Percentiles rank a stretch among this genome's conserved stretches.
phyloP scores from a whole-genome alignment of 352 stramenopile species.

The Phytophthora citrophthora region DNA sequence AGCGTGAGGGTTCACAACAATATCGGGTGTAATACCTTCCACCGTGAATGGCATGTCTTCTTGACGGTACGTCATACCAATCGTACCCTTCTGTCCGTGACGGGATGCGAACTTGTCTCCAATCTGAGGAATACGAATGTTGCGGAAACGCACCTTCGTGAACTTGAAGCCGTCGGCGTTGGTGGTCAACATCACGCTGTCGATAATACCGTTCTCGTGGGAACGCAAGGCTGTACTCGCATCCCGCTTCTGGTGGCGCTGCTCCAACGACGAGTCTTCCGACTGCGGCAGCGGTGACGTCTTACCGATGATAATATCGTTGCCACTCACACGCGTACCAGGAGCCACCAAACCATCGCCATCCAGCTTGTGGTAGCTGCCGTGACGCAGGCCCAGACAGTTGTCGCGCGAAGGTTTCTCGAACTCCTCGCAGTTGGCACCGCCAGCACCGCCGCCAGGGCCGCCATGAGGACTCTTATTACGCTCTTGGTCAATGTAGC shows the following conservation, averaged over 20 bases:
- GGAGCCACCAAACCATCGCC: slow-evolving; percentile 97
- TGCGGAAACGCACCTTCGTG: slow-evolving; percentile 98
- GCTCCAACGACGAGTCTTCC: slow-evolving; percentile 82
- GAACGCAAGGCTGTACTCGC: slow-evolving; percentile 96
- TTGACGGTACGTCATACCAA: slow-evolving; percentile 99
- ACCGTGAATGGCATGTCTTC: slow-evolving; percentile 99
- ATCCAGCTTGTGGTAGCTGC: slow-evolving; percentile 99
- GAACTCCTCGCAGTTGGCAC: slow-evolving; percentile 92
- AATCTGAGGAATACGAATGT: slow-evolving; percentile 98
- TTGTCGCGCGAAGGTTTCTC: slow-evolving; percentile 96
- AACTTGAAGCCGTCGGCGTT: slow-evolving; percentile 97
- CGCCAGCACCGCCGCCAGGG: slow-evolving; percentile 55
- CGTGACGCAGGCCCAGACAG: slow-evolving; percentile 94
- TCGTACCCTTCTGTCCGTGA: slow-evolving; percentile 94
- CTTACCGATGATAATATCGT: slow-evolving; percentile 99
- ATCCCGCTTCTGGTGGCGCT: slow-evolving; percentile 97
- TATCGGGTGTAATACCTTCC: slow-evolving; percentile 99
- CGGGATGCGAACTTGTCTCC: slow-evolving; percentile 98
- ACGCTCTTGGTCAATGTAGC: slow-evolving; percentile 96
- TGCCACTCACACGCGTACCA: slow-evolving; percentile 96
- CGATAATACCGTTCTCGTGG: slow-evolving; percentile 99
- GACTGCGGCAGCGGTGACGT: slow-evolving; percentile 91
- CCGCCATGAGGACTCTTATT: slow-evolving; percentile 86
- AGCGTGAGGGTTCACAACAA: slow-evolving; percentile 99
- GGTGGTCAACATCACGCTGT: slow-evolving; percentile 99